These are phyloP conservation scores for Coffea canephora DNA, from an alignment of 257 asterid genomes.

Conservation along the genomic window DNA sequence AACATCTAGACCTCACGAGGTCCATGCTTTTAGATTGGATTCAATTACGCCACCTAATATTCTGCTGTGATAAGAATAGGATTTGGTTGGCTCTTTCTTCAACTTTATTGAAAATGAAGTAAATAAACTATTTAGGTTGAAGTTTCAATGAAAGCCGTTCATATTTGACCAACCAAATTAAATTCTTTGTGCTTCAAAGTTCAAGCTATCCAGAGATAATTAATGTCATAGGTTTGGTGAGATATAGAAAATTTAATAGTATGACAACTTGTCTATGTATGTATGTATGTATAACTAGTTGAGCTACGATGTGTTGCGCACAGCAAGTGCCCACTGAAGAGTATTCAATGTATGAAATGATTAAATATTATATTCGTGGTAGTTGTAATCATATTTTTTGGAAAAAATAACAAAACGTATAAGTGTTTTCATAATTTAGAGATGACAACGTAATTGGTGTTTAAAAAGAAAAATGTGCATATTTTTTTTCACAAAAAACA, in stretches of 20 bases:
- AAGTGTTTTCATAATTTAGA: too few species aligned
- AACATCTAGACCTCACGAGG: not conserved
- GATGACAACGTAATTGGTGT: too few species aligned
- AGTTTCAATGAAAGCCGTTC: not conserved
- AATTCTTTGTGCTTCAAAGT: too few species aligned
- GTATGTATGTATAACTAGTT: too few species aligned
- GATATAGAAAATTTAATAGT: not conserved
- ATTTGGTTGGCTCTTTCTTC: not conserved
- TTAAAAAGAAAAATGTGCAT: too few species aligned
- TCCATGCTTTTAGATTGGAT: not conserved
- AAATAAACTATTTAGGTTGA: not conserved
- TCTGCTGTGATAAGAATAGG: not conserved
- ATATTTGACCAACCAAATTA: slow-evolving; percentile 13
- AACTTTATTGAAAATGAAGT: not conserved
- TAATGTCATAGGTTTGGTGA: slow-evolving; percentile 1
- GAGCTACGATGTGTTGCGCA: too few species aligned
- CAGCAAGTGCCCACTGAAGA: too few species aligned
- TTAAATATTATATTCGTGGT: too few species aligned
- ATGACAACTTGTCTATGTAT: not conserved
- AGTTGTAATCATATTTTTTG: too few species aligned
- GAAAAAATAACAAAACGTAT: too few species aligned
- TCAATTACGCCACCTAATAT: not conserved
- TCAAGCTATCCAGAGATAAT: not conserved
- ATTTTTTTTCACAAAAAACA: too few species aligned
- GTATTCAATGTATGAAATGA: too few species aligned